Evolutionary conservation across 1,139 yeast species (phyloP).

Genomic region (Pneumocystis jirovecii): DNA sequence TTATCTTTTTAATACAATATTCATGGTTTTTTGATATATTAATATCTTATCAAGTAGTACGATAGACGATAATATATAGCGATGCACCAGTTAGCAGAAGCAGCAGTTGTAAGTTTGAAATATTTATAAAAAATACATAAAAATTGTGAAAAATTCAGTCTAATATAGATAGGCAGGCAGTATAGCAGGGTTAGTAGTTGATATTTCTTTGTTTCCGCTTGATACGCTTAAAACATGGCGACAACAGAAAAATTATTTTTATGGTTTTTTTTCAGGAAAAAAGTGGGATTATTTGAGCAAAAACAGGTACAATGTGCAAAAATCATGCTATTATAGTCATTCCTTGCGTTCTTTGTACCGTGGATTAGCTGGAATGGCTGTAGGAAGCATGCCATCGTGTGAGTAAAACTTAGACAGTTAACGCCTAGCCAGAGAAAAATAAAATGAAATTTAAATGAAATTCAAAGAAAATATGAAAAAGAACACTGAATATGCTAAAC

Average conservation of each 20-base stretch:
- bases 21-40: neutral
- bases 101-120: neutral
- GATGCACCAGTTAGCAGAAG: neutral
- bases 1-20: neutral
- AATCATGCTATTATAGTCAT: neutral
- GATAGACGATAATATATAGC: neutral
- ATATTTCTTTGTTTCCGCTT: conserved; percentile 84
- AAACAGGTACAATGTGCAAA: neutral
- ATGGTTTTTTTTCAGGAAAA: neutral
- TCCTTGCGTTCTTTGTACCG: conserved; percentile 38
- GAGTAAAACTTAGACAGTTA: conserved; percentile 1
- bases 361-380: conserved; percentile 85
- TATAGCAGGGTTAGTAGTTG: conserved; percentile 92
- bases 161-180: conserved; percentile 44
- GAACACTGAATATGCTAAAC: neutral
- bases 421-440: neutral
- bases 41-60: neutral
- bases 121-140: neutral
- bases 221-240: conserved; percentile 87
- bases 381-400: conserved; percentile 78
- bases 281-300: neutral
- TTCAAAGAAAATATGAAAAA: neutral
- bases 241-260: conserved; percentile 92
- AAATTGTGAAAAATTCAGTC: conserved; percentile 24
- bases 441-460: too few relatives aligned